phyloP scores from a whole-genome alignment of 148 eudicot species.

The Rhododendron mucronatum region DNA sequence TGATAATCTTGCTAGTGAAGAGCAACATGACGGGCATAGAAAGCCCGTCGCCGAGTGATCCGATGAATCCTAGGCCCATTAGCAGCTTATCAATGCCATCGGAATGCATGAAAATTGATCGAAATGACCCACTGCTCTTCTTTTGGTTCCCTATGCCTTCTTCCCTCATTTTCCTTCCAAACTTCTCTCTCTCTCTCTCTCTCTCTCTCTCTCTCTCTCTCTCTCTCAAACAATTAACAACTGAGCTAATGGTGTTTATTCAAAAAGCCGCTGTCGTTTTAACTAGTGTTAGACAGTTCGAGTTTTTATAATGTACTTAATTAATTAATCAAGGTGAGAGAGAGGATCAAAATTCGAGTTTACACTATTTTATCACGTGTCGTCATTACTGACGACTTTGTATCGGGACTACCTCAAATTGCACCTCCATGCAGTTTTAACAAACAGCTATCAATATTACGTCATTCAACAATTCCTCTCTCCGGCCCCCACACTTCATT shows the following conservation, averaged over 20 bases:
- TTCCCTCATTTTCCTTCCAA: not conserved
- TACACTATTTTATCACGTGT: not conserved
- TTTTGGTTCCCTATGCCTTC: constrained; percentile 16
- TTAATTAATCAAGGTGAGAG: not conserved
- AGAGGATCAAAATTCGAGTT: not conserved
- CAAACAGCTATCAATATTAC: too few relatives aligned
- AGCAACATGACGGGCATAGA: constrained; percentile 48
- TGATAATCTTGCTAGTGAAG: constrained; percentile 54
- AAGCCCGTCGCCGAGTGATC: constrained; percentile 63
- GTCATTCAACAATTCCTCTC: too few relatives aligned
- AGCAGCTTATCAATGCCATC: constrained; percentile 50
- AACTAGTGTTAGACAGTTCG: too few relatives aligned
- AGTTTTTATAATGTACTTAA: too few relatives aligned
- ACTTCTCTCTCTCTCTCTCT: not conserved
- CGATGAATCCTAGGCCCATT: constrained; percentile 60
- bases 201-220: not conserved
- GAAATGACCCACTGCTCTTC: constrained; percentile 26
- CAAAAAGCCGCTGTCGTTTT: not conserved
- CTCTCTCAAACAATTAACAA: not conserved
- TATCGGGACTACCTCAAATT: not conserved
- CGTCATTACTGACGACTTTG: not conserved
- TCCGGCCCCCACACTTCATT: too few relatives aligned
- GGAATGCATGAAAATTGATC: constrained; percentile 70
- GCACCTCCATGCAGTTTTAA: not conserved
- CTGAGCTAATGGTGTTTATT: not conserved